Percentiles rank a stretch among this genome's conserved stretches.
These are phyloP conservation scores for Zarea fungicola DNA, from an alignment of 2,329 filamentous ascomycete species.

Conservation along the genomic window DNA sequence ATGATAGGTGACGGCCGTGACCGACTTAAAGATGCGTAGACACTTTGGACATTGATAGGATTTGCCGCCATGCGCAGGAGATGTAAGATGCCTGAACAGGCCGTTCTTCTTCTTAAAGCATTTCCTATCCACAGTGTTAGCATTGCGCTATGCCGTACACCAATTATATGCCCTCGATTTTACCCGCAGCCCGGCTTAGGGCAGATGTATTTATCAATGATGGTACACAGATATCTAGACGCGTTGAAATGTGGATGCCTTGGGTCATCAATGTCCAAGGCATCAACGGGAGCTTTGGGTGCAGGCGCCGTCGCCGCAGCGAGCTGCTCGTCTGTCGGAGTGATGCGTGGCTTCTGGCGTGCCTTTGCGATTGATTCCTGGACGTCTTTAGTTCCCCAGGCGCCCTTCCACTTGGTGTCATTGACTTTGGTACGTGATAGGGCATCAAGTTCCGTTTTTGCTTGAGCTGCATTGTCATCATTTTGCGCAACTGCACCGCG, in stretches of 20 bases:
- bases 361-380: background rate
- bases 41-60: slow-evolving; percentile 18
- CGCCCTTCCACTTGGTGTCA: slow-evolving; percentile 3
- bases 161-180: background rate
- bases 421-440: background rate
- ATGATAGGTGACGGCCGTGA: slow-evolving; percentile 4
- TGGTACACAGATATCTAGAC: background rate
- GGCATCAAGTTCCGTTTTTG: too few species aligned
- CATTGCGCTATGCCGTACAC: background rate
- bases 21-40: slow-evolving; percentile 16
- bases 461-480: too few species aligned
- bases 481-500: too few species aligned
- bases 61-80: background rate
- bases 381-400: slow-evolving; percentile 1
- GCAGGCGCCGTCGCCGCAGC: background rate
- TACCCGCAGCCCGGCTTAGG: slow-evolving; percentile 12
- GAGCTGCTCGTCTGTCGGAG: background rate
- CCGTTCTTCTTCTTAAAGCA: slow-evolving; percentile 3
- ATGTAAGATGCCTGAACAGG: background rate
- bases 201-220: slow-evolving; percentile 5
- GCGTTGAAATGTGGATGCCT: background rate
- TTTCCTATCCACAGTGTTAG: slow-evolving; percentile 4
- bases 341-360: background rate
- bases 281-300: background rate
- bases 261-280: background rate